phyloP scores from a whole-genome alignment of 345 rosid genomes.

The Arabidopsis arenosa region DNA sequence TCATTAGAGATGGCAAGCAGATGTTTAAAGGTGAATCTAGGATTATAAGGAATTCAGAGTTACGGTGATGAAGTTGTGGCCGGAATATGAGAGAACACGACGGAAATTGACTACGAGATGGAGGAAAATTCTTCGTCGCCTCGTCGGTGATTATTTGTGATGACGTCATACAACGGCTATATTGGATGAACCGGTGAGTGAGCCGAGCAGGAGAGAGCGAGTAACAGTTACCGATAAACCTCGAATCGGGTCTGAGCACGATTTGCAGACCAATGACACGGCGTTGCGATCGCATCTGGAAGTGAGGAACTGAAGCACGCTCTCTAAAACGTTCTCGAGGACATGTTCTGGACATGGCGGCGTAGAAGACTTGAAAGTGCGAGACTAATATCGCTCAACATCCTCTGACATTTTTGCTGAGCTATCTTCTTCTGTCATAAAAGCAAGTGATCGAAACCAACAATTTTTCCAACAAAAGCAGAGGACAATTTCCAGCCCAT shows the following conservation, averaged over 20 bases:
- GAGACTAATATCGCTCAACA: conserved; percentile 53
- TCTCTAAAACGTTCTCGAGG: conserved; percentile 82
- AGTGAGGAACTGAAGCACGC: conserved; percentile 77
- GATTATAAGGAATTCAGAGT: no score
- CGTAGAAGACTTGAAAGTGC: conserved; percentile 30
- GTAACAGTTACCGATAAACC: conserved; percentile 83
- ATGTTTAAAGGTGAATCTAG: no score
- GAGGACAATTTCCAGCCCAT: no score
- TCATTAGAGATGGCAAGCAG: no score
- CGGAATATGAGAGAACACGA: no score
- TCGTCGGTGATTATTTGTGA: no score
- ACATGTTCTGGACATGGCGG: conserved; percentile 61
- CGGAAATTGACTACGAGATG: no score
- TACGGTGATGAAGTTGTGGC: no score
- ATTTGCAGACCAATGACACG: conserved; percentile 81
- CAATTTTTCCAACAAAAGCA: neutral
- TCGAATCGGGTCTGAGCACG: conserved; percentile 79
- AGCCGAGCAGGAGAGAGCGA: conserved; percentile 72
- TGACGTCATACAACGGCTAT: no score
- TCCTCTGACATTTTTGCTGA: conserved; percentile 59
- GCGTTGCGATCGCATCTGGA: conserved; percentile 82
- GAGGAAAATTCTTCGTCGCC: no score
- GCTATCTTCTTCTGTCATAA: conserved; percentile 37
- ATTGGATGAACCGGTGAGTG: conserved; percentile 52
- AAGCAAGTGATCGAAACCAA: conserved; percentile 1